phyloP scores from a whole-genome alignment of 1,139 yeast genomes.

The Magnusiomyces ingens region DNA sequence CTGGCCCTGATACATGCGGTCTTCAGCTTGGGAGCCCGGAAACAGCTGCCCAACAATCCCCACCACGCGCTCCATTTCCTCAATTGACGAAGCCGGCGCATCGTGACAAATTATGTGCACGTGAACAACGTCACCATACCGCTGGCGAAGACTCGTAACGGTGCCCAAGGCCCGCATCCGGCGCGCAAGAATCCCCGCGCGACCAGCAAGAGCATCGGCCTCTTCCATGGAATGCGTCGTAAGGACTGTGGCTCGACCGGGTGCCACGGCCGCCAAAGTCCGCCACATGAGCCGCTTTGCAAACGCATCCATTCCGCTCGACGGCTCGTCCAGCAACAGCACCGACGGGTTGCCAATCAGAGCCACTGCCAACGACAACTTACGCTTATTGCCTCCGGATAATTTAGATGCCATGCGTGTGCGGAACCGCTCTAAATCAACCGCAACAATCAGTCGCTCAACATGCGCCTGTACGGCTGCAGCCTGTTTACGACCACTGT shows the following conservation, averaged over 20 bases:
- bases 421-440: slow-evolving; percentile 31
- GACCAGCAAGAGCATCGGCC: slow-evolving; percentile 35
- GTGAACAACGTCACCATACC: slow-evolving; percentile 24
- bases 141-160: slow-evolving; percentile 25
- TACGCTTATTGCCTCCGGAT: slow-evolving; percentile 98
- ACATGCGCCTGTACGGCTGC: slow-evolving; percentile 89
- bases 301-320: slow-evolving; percentile 79
- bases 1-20: slow-evolving; percentile 32
- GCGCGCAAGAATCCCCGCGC: slow-evolving; percentile 34
- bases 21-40: slow-evolving; percentile 27
- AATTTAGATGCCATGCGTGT: slow-evolving; percentile 38
- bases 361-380: slow-evolving; percentile 93
- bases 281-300: slow-evolving; percentile 38
- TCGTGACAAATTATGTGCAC: slow-evolving; percentile 28
- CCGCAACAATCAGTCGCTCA: slow-evolving; percentile 46
- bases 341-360: slow-evolving; percentile 89
- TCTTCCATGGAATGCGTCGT: slow-evolving; percentile 39
- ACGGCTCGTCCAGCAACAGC: slow-evolving; percentile 91
- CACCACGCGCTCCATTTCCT: slow-evolving; percentile 24
- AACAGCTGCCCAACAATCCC: slow-evolving; percentile 19
- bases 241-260: slow-evolving; percentile 31
- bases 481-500: slow-evolving; percentile 32
- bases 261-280: slow-evolving; percentile 30
- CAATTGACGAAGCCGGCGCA: slow-evolving; percentile 26
- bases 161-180: slow-evolving; percentile 32